These are phyloP conservation scores for Penicillium sp. DNA, from an alignment of 2,329 filamentous ascomycete genomes.

Conservation along the genomic window DNA sequence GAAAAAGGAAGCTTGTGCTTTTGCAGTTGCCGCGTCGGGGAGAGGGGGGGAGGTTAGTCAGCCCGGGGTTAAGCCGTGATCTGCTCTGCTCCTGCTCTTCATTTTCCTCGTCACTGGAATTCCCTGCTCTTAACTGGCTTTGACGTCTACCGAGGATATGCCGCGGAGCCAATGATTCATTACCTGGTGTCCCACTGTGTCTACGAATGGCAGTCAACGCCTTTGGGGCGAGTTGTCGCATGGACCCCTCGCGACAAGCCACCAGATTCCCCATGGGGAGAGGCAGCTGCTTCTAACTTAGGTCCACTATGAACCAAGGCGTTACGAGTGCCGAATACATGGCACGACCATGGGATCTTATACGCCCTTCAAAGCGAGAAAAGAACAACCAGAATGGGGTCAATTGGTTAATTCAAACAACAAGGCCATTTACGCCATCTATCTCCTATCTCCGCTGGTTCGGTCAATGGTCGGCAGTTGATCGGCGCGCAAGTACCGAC, in stretches of 20 bases:
- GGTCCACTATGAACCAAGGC: conserved; percentile 3
- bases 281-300: background rate
- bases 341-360: too few relatives aligned
- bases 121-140: background rate
- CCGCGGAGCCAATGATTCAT: background rate
- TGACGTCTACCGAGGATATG: conserved; percentile 13
- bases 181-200: background rate
- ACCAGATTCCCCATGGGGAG: conserved; percentile 18
- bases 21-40: background rate
- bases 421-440: too few relatives aligned
- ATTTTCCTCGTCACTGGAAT: background rate
- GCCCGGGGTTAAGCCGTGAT: conserved; percentile 17
- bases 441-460: too few relatives aligned
- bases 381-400: too few relatives aligned
- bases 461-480: conserved; percentile 7
- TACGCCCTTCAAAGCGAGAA: too few relatives aligned
- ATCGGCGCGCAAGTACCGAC: conserved; percentile 4
- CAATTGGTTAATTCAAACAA: too few relatives aligned
- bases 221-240: background rate
- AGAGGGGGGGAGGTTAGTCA: conserved; percentile 20
- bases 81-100: background rate
- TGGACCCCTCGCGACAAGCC: conserved; percentile 14
- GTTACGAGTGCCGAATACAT: too few relatives aligned
- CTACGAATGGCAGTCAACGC: conserved; percentile 5
- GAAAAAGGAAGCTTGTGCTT: background rate